Conservation (phyloP, 2,329 filamentous ascomycete genomes). For the Leptographium galeiforme region DNA sequence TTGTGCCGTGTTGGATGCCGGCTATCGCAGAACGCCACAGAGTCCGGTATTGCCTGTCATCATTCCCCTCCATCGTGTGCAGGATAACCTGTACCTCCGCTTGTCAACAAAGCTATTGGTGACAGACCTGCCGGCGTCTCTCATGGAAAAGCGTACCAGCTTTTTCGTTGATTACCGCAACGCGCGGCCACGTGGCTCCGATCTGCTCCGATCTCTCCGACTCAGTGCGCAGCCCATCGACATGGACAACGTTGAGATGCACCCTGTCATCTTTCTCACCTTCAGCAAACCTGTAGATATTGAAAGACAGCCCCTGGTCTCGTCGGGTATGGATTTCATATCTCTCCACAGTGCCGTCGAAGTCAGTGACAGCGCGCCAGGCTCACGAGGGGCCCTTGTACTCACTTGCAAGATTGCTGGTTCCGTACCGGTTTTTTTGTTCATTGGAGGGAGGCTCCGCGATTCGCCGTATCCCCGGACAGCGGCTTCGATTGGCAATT, state of each 20-base stretch:
- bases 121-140: neutral
- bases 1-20: slow-evolving; percentile 7
- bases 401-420: neutral
- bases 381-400: neutral
- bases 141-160: neutral
- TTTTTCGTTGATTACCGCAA: slow-evolving; percentile 9
- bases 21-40: neutral
- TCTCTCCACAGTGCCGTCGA: slow-evolving; percentile 5
- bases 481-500: neutral
- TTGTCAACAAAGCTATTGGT: slow-evolving; percentile 4
- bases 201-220: neutral
- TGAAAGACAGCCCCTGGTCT: neutral
- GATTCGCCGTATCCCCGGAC: neutral
- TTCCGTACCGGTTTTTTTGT: neutral
- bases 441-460: neutral
- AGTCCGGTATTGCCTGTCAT: neutral
- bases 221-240: neutral
- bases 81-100: slow-evolving; percentile 6
- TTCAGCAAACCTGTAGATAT: slow-evolving; percentile 7
- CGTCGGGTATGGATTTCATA: slow-evolving; percentile 4
- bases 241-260: neutral
- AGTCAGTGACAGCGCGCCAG: neutral
- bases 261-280: slow-evolving; percentile 2
- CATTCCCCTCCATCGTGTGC: slow-evolving; percentile 3
- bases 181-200: neutral